Percentiles rank a stretch among this genome's conserved stretches.
phyloP scores from a whole-genome alignment of 2,329 filamentous ascomycete species.

The Didymella pomorum region DNA sequence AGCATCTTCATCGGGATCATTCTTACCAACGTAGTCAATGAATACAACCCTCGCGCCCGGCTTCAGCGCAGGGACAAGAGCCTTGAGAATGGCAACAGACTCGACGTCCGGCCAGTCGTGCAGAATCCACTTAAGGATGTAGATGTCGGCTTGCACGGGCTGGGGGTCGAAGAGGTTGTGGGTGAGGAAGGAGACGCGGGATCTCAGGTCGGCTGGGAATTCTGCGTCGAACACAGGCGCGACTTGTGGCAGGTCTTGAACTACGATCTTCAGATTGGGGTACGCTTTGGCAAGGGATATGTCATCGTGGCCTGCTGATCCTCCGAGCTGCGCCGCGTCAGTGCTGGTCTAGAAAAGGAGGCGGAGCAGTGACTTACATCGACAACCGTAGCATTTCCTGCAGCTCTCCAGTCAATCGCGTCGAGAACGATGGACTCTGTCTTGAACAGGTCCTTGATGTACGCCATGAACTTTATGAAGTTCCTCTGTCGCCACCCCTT shows the following conservation, averaged over 20 bases:
- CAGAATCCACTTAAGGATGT: conserved; percentile 67
- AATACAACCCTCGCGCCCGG: conserved; percentile 58
- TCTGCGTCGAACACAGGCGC: background rate
- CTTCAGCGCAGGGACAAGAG: conserved; percentile 64
- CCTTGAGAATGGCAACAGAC: conserved; percentile 46
- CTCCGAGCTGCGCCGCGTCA: background rate
- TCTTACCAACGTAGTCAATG: background rate
- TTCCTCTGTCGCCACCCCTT: background rate
- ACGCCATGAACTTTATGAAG: conserved; percentile 43
- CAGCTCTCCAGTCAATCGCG: conserved; percentile 38
- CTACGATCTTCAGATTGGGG: background rate
- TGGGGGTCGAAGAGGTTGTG: conserved; percentile 69
- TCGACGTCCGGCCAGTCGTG: conserved; percentile 68
- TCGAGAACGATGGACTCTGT: conserved; percentile 38
- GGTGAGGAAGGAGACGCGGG: conserved; percentile 43
- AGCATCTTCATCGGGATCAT: background rate
- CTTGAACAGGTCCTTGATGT: conserved; percentile 45
- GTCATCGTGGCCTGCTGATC: background rate
- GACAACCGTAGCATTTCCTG: conserved; percentile 5
- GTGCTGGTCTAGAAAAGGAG: background rate
- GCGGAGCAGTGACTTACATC: background rate
- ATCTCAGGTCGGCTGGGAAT: background rate
- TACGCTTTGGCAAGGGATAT: background rate
- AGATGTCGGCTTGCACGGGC: conserved; percentile 61
- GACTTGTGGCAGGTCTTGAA: background rate